Conservation (phyloP, 805 yeast genomes). For the Ogataea paraovalis region DNA sequence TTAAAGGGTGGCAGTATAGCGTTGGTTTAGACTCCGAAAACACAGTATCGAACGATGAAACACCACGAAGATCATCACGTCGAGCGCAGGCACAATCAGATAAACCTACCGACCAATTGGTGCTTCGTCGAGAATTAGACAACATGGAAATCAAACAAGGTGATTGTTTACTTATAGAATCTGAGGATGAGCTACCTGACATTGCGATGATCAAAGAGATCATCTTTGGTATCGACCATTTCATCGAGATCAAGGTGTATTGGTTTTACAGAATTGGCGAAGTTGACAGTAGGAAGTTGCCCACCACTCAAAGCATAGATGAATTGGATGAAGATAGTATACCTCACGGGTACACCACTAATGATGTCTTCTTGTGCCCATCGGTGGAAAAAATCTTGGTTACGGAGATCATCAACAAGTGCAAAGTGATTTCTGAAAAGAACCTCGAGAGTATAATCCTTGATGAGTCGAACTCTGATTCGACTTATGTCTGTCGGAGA, state of each 20-base stretch:
- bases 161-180: constrained; percentile 42
- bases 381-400: constrained; percentile 42
- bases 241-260: constrained; percentile 44
- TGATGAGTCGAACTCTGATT: constrained; percentile 33
- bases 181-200: constrained; percentile 33
- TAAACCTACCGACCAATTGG: constrained; percentile 10
- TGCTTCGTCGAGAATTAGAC: constrained; percentile 41
- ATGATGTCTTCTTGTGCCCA: constrained; percentile 56
- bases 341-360: constrained; percentile 22
- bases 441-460: constrained; percentile 33
- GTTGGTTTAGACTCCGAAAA: constrained; percentile 10
- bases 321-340: constrained; percentile 10
- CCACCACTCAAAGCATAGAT: constrained; percentile 12
- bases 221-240: constrained; percentile 43
- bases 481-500: constrained; percentile 38
- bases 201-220: constrained; percentile 51
- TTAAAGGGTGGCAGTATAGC: constrained; percentile 36
- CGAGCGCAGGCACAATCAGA: constrained; percentile 9
- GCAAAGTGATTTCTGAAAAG: constrained; percentile 38
- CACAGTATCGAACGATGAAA: background rate
- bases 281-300: constrained; percentile 29
- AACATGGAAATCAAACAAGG: constrained; percentile 49
- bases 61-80: constrained; percentile 21
- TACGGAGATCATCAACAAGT: constrained; percentile 39
- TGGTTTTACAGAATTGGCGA: constrained; percentile 45